These are phyloP conservation scores for Colletotrichum euphorbiae DNA, from an alignment of 2,329 filamentous ascomycete species.

Conservation along the genomic window DNA sequence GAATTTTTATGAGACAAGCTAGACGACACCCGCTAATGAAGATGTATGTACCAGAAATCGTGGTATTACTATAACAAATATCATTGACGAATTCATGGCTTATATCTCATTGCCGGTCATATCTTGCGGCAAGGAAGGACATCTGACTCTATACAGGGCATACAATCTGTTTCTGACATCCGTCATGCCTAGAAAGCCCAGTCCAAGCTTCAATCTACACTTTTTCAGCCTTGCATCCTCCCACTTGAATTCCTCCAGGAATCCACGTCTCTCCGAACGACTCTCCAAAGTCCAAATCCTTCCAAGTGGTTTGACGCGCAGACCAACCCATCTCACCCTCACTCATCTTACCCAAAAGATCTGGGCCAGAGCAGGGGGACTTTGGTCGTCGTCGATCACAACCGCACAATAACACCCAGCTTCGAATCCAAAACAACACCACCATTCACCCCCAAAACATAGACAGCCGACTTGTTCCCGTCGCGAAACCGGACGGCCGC, in stretches of 20 bases:
- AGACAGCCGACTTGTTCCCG: neutral
- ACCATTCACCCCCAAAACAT: neutral
- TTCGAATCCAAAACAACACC: neutral
- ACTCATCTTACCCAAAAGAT: neutral
- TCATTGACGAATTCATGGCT: neutral
- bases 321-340: too few relatives aligned
- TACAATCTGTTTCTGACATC: too few relatives aligned
- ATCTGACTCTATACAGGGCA: too few relatives aligned
- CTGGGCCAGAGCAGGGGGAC: neutral
- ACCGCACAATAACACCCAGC: neutral
- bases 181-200: too few relatives aligned
- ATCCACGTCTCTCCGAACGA: neutral
- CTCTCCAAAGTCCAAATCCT: neutral
- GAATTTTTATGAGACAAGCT: neutral
- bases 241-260: too few relatives aligned
- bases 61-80: neutral
- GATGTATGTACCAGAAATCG: neutral
- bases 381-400: conserved; percentile 20
- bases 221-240: too few relatives aligned
- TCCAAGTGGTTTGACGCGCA: neutral
- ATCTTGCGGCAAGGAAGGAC: too few relatives aligned
- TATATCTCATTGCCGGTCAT: too few relatives aligned
- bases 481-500: neutral
- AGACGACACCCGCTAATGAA: neutral
- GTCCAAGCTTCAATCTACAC: too few relatives aligned